phyloP scores from a whole-genome alignment of 2,329 filamentous ascomycete species.

The Akanthomyces uredinophilus region DNA sequence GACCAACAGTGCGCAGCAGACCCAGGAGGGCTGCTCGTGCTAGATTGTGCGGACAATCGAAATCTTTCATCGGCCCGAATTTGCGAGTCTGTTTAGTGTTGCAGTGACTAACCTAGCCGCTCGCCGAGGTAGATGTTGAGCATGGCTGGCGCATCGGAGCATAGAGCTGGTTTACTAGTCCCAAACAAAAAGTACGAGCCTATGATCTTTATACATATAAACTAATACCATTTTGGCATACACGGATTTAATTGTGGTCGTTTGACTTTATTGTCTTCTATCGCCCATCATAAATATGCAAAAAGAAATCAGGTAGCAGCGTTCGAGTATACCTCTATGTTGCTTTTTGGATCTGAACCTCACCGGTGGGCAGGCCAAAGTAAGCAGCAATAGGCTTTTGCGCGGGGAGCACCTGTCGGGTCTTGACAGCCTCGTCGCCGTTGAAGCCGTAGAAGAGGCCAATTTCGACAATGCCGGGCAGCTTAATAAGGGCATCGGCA shows the following conservation, averaged over 20 bases:
- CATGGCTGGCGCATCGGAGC: constrained; percentile 10
- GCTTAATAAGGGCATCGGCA: constrained; percentile 67
- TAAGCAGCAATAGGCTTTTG: constrained; percentile 93
- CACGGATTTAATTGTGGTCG: neutral
- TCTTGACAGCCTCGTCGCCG: constrained; percentile 56
- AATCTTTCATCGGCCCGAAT: neutral
- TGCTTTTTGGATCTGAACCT: constrained; percentile 46
- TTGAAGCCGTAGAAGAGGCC: constrained; percentile 84
- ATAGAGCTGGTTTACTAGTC: constrained; percentile 13
- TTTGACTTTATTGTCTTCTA: neutral
- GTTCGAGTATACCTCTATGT: neutral
- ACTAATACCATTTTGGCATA: constrained; percentile 14
- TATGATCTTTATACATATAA: constrained; percentile 16
- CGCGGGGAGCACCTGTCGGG: constrained; percentile 59
- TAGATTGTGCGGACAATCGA: constrained; percentile 20
- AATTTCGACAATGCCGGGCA: constrained; percentile 85
- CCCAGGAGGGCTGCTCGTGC: constrained; percentile 64
- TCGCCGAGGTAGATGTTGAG: neutral
- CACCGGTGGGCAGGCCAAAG: constrained; percentile 82
- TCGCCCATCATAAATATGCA: neutral
- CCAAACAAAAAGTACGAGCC: constrained; percentile 12
- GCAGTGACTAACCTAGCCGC: neutral
- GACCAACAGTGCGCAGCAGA: constrained; percentile 64
- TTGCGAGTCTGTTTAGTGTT: neutral
- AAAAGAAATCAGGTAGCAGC: neutral